Evolutionary conservation across 768 basidiomycete genomes (phyloP), one percentile per base, ranked within the genome.

Genomic region (Dentipellis sp.): DNA sequence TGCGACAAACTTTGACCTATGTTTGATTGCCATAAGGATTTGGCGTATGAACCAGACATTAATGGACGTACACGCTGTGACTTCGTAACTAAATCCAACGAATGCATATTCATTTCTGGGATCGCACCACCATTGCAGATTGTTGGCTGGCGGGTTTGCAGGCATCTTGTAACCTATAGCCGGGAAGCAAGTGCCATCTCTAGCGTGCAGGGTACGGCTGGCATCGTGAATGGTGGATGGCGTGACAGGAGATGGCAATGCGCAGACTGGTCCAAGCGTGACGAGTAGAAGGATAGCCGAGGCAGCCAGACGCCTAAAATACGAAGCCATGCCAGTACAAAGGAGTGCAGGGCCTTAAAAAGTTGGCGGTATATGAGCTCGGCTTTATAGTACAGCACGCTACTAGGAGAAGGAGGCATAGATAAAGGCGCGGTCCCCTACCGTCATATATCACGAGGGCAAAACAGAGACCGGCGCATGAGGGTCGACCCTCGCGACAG

Each of bases 81-180:
- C 74, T 63, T 86, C 86, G 61, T 90, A 90, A 65, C 84, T 84
- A 68, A 90, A 84, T 0, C 86, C 88, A 51, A 89, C 68, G 65
- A 90, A 90, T 0, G 79, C 88, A 61, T 87, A 88, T 65, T 91
- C 88, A 0, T 78, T 80, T 54, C 70, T 68, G 38, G 70, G 65
- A 55, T 78, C 66, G 64, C 88, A 91, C 88, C 86, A 73, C 72
- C 72, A 73, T 21, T 49, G 48, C 1, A 58, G 56, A 49, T 55
- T 58, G 58, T 63, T 58, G 1, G 65, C 55, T 0, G 84, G 84
- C 9, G 78, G 64, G 1, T 63, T 49, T 1, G 67, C 63, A 3
- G 86, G 87, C 80, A 81, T 86, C 10, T 61, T 65, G 62, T 86
- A 87, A 1, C 72, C 63, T 38, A 75, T 51, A 19, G 70, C 67